phyloP scores from a whole-genome alignment of 495 filamentous ascomycete genomes.

The Penicillium angulare region DNA sequence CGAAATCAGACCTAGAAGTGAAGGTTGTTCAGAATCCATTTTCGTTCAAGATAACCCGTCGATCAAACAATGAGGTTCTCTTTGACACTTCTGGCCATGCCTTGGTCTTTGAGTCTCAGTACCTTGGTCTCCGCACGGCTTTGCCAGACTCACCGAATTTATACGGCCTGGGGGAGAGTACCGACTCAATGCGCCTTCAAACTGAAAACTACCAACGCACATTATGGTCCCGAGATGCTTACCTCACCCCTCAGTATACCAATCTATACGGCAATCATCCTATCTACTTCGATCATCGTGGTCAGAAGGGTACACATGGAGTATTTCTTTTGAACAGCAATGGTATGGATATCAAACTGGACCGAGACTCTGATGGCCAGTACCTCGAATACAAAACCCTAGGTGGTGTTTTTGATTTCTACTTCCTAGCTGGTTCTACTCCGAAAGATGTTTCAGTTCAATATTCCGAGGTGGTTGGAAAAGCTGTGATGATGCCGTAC shows the following conservation, averaged over 20 bases:
- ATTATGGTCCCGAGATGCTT: conserved; percentile 55
- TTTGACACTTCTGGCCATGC: conserved; percentile 49
- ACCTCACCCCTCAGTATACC: conserved; percentile 16
- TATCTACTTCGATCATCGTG: conserved; percentile 49
- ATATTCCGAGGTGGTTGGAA: conserved; percentile 43
- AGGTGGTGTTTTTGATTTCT: conserved; percentile 55
- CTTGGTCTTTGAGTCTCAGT: conserved; percentile 56
- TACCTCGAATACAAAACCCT: conserved; percentile 68
- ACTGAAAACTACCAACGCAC: conserved; percentile 56
- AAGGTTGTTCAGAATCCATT: conserved; percentile 10
- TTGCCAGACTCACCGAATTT: conserved; percentile 54
- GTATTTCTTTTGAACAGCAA: conserved; percentile 60
- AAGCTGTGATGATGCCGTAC: conserved; percentile 55
- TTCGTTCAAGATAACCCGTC: conserved; percentile 12
- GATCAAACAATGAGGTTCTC: conserved; percentile 31
- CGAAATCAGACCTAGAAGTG: conserved; percentile 17
- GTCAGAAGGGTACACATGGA: conserved; percentile 52
- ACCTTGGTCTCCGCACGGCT: conserved; percentile 49
- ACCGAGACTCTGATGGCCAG: conserved; percentile 36
- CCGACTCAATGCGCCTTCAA: conserved; percentile 46
- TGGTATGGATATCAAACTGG: conserved; percentile 64
- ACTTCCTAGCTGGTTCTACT: conserved; percentile 53
- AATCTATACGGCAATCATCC: conserved; percentile 57
- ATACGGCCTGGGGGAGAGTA: conserved; percentile 56
- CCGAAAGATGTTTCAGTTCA: conserved; percentile 47